Evolutionary conservation across 2,329 filamentous ascomycete genomes (phyloP).

Genomic region (Coniochaeta pulveracea): DNA sequence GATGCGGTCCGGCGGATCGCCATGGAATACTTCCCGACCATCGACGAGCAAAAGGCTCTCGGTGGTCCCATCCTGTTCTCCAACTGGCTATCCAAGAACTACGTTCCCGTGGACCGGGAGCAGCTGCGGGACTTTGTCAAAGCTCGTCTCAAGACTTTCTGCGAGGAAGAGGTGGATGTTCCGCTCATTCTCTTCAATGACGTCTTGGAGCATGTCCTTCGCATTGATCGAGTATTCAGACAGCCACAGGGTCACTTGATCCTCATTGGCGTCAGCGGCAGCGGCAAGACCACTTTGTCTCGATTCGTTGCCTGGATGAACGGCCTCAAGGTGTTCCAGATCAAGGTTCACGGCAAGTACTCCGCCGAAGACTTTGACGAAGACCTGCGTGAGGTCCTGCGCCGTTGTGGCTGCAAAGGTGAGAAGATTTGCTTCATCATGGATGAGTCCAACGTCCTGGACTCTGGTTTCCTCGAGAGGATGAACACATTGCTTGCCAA

Average conservation of each 20-base stretch:
- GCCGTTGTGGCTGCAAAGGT: slow-evolving; percentile 90
- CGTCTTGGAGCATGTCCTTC: slow-evolving; percentile 92
- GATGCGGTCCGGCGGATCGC: slow-evolving; percentile 80
- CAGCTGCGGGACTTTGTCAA: slow-evolving; percentile 95
- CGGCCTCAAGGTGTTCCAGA: slow-evolving; percentile 96
- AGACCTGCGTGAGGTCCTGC: slow-evolving; percentile 84
- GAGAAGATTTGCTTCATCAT: slow-evolving; percentile 99
- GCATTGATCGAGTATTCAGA: slow-evolving; percentile 96
- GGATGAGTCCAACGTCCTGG: slow-evolving; percentile 97
- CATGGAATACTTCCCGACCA: slow-evolving; percentile 85
- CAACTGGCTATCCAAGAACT: slow-evolving; percentile 99
- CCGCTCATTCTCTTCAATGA: slow-evolving; percentile 99
- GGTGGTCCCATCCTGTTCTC: slow-evolving; percentile 94
- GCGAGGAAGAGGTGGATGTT: slow-evolving; percentile 97
- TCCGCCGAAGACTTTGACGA: slow-evolving; percentile 98
- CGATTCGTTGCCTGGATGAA: slow-evolving; percentile 99
- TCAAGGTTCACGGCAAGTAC: slow-evolving; percentile 98
- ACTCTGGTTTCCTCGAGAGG: slow-evolving; percentile 95
- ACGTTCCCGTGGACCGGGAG: slow-evolving; percentile 91
- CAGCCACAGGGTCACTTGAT: slow-evolving; percentile 98
- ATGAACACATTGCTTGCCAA: slow-evolving; percentile 99
- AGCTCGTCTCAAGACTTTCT: slow-evolving; percentile 93
- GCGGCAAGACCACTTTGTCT: slow-evolving; percentile 95
- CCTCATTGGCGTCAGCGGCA: slow-evolving; percentile 94
- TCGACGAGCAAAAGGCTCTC: slow-evolving; percentile 80